Evolutionary conservation across 1,284 basidiomycete genomes (phyloP).

Genomic region (Ganoderma sinense): DNA sequence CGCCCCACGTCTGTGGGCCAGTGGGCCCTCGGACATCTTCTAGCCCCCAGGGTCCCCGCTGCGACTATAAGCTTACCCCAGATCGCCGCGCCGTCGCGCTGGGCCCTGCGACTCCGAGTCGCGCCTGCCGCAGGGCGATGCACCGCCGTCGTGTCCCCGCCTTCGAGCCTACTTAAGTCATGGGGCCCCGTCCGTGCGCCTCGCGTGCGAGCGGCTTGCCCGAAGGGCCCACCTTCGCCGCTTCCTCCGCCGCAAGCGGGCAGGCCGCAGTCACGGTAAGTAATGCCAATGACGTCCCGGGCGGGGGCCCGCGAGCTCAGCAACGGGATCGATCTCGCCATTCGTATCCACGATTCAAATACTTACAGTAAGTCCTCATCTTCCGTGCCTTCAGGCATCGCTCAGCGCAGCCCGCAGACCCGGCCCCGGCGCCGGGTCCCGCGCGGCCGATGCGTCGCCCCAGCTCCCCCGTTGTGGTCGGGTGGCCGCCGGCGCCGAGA

Average conservation of each 20-base stretch:
- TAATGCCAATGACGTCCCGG: slow-evolving; percentile 1
- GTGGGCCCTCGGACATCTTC: slow-evolving; percentile 5
- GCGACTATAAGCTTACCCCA: slow-evolving; percentile 3
- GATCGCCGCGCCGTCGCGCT: slow-evolving; percentile 23
- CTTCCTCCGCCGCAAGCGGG: slow-evolving; percentile 22
- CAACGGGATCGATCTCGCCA: neutral
- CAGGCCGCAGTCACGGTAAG: slow-evolving; percentile 12
- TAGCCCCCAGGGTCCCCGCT: neutral
- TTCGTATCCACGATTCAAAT: too few species aligned
- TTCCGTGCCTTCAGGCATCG: too few species aligned
- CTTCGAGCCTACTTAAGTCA: slow-evolving; percentile 20
- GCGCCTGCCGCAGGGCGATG: slow-evolving; percentile 9
- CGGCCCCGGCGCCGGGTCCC: slow-evolving; percentile 4
- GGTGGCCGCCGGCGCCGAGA: neutral
- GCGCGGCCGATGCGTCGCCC: slow-evolving; percentile 16
- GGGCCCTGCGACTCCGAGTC: neutral
- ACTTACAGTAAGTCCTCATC: too few species aligned
- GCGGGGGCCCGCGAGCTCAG: neutral
- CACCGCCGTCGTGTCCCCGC: slow-evolving; percentile 22
- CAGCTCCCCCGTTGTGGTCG: neutral
- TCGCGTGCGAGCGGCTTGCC: slow-evolving; percentile 14
- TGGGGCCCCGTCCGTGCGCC: slow-evolving; percentile 16
- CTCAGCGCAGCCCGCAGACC: neutral
- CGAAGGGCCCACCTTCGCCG: slow-evolving; percentile 13
- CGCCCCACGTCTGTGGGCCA: neutral